Conservation (phyloP, 805 yeast species). For the Cyberlindnera maritima region DNA sequence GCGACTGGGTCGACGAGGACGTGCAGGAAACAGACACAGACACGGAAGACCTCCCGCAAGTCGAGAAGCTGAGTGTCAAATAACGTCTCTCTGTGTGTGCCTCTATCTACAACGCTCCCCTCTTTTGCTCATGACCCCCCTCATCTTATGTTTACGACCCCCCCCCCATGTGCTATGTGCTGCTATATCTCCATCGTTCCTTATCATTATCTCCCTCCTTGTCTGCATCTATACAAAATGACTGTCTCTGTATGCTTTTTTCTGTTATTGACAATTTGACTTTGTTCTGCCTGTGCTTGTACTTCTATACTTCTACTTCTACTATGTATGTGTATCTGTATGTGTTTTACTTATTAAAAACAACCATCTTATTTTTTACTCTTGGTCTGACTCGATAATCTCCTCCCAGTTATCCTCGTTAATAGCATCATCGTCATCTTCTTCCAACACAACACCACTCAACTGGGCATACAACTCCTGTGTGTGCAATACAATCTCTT, state of each 20-base stretch:
- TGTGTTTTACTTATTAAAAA: neutral
- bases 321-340: neutral
- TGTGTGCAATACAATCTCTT: constrained; percentile 57
- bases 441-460: constrained; percentile 57
- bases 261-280: too few relatives aligned
- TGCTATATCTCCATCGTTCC: too few relatives aligned
- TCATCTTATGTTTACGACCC: neutral
- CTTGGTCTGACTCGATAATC: constrained; percentile 42
- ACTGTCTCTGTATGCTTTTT: too few relatives aligned
- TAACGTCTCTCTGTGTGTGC: neutral
- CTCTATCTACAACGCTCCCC: too few relatives aligned
- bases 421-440: constrained; percentile 35
- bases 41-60: constrained; percentile 15
- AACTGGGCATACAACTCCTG: constrained; percentile 46
- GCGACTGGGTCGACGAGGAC: constrained; percentile 32
- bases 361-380: constrained; percentile 1
- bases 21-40: too few relatives aligned
- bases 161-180: neutral
- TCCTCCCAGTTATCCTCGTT: constrained; percentile 48
- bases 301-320: neutral
- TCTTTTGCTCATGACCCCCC: neutral
- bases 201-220: neutral
- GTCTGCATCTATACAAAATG: neutral
- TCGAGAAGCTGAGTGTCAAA: constrained; percentile 11
- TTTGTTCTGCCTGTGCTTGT: too few relatives aligned